Evolutionary conservation across 495 filamentous ascomycete genomes (phyloP).

Genomic region (Penicillium cataractarum): DNA sequence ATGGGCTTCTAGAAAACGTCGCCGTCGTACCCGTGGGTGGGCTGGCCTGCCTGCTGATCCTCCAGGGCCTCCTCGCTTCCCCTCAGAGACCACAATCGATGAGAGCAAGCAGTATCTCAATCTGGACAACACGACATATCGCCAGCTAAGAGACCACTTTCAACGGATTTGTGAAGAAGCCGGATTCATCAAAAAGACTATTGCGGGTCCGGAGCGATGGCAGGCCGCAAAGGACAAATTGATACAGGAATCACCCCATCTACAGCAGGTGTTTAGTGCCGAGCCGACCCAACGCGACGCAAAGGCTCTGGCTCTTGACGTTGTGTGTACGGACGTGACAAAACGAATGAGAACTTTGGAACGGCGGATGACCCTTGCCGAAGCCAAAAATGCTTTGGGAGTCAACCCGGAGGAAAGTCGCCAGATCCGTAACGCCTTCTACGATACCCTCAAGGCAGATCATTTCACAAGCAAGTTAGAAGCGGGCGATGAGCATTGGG

Average conservation of each 20-base stretch:
- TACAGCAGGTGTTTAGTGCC: slow-evolving; percentile 63
- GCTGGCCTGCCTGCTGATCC: slow-evolving; percentile 75
- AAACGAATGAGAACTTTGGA: slow-evolving; percentile 72
- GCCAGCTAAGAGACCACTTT: slow-evolving; percentile 66
- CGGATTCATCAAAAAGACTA: slow-evolving; percentile 73
- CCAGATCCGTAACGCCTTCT: slow-evolving; percentile 66
- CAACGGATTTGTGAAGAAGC: slow-evolving; percentile 66
- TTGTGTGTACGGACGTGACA: slow-evolving; percentile 80
- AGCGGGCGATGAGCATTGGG: slow-evolving; percentile 72
- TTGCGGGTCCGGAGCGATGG: slow-evolving; percentile 73
- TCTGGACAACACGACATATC: slow-evolving; percentile 66
- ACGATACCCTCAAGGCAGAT: slow-evolving; percentile 66
- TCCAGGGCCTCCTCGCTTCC: slow-evolving; percentile 73
- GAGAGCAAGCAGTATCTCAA: slow-evolving; percentile 73
- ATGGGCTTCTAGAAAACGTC: slow-evolving; percentile 68
- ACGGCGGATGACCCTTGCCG: slow-evolving; percentile 66
- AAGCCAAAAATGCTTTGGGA: slow-evolving; percentile 72
- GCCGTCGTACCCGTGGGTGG: slow-evolving; percentile 71
- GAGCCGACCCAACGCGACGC: slow-evolving; percentile 53
- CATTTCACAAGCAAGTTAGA: slow-evolving; percentile 76
- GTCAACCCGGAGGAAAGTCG: slow-evolving; percentile 74
- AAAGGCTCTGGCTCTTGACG: slow-evolving; percentile 72
- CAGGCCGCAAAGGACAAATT: slow-evolving; percentile 70
- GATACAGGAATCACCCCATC: slow-evolving; percentile 64
- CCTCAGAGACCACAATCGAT: slow-evolving; percentile 79